A percentile compares a stretch with the other conserved stretches of the same genome.
Conservation (phyloP, 345 rosid species). For the Atalantia buxifolia region DNA sequence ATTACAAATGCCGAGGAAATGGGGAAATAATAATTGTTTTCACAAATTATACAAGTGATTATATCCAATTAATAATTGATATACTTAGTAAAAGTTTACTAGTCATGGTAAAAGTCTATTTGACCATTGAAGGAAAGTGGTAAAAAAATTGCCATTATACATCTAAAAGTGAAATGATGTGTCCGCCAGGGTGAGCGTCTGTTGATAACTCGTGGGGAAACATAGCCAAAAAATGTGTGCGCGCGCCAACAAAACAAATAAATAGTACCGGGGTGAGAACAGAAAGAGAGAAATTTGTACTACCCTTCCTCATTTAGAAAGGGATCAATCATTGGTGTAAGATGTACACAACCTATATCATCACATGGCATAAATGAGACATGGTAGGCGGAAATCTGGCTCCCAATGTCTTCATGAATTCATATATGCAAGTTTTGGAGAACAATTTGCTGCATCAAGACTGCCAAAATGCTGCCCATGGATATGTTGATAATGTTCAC, state of each 20-base stretch:
- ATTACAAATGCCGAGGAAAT: background rate
- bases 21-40: background rate
- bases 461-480: slow-evolving; percentile 78
- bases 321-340: background rate
- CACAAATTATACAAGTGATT: background rate
- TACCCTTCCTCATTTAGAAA: background rate
- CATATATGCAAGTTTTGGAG: slow-evolving; percentile 32
- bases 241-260: background rate
- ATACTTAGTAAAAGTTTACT: background rate
- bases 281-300: background rate
- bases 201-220: background rate
- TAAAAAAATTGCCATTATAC: background rate
- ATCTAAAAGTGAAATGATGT: background rate
- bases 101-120: background rate
- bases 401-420: background rate
- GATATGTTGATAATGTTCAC: slow-evolving; percentile 90
- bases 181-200: background rate
- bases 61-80: background rate
- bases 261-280: background rate
- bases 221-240: background rate
- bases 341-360: background rate
- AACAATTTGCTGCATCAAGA: slow-evolving; percentile 61
- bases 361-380: background rate
- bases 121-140: too few species aligned
- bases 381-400: background rate